Conservation (phyloP, 2,329 filamentous ascomycete genomes). For the Coniochaeta sp. region DNA sequence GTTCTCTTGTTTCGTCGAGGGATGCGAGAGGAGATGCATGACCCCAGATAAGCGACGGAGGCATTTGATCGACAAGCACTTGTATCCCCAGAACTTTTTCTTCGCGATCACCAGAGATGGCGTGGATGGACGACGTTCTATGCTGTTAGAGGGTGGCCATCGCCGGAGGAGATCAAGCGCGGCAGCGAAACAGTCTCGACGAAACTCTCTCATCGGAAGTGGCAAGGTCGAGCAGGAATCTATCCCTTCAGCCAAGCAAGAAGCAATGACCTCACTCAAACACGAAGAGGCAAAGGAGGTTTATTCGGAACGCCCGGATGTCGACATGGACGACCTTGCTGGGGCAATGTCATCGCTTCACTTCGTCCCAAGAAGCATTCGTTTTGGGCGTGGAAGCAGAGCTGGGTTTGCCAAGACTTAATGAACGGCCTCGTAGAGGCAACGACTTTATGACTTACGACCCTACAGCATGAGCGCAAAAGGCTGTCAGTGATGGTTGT, state of each 20-base stretch:
- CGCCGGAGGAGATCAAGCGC: constrained; percentile 41
- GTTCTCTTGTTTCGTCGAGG: constrained; percentile 86
- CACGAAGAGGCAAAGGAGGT: constrained; percentile 2
- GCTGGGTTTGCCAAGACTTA: constrained; percentile 44
- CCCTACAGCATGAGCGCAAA: background rate
- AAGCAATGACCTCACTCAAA: background rate
- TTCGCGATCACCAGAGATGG: constrained; percentile 82
- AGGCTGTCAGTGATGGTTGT: background rate
- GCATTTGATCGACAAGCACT: constrained; percentile 91
- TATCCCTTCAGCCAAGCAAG: background rate
- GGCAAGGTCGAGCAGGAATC: background rate
- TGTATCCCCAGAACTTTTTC: constrained; percentile 83
- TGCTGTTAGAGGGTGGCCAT: constrained; percentile 56
- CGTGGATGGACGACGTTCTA: constrained; percentile 76
- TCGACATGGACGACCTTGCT: constrained; percentile 55
- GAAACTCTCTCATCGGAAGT: constrained; percentile 8
- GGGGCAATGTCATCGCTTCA: constrained; percentile 64
- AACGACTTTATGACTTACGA: background rate
- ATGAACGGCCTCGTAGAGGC: background rate
- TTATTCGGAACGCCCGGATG: constrained; percentile 22
- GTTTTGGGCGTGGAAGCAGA: constrained; percentile 52
- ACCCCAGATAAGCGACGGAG: constrained; percentile 77
- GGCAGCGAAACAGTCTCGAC: constrained; percentile 13
- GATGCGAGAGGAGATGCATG: constrained; percentile 76
- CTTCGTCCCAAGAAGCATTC: constrained; percentile 61